Evolutionary conservation across 305 asterid species (phyloP), one percentile per base, ranked within the genome.

Genomic region (Salvia sclarea): DNA sequence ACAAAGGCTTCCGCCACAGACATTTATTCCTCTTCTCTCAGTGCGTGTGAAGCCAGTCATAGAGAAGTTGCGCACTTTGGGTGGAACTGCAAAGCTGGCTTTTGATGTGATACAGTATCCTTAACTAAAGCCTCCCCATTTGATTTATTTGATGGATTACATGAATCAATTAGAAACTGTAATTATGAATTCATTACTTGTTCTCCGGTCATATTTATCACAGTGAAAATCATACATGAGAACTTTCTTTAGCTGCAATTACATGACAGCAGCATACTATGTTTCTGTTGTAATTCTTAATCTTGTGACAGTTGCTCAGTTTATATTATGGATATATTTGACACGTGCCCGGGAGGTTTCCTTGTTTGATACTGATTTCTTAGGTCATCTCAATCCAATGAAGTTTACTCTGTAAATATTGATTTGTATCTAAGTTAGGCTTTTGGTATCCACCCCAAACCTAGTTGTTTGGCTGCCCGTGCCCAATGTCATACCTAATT

Each of bases 71-170:
- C 99, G 97, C 52, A 76, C 94, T 35, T 84, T 95, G 83, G 94
- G 92, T 60, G 98, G 99, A 78, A 91, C 97, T 45, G 91, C 99
- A 20, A 91, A 84, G 91, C 89, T 95, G 69, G 79, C 76, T 60
- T 95, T 88, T 84, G 99, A 95, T 84, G 96, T 95, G 60, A 86
- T 95, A 74, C 92, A 89, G 91, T 95, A 95, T 95, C 99, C 99
- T 86, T 70, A 24, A 73, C 45, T 56, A 43, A 21, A 59, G n/a
- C 57, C 54, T 61, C 41, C 37, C 18, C 43, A 22, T 70, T 57
- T 65, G 10, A 48, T 60, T 60, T 62, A 37, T 66, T 64, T 17
- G 68, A 57, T 56, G 50, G 28, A 40, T 80, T 64, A 24, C 30
- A 14, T 69, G 49, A 73, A 66, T 66, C 48, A 18, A 37, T 52